Percentiles rank a stretch among this genome's conserved stretches.
Conservation (phyloP, 1,284 basidiomycete genomes). For the Chalciporus piperatoides region DNA sequence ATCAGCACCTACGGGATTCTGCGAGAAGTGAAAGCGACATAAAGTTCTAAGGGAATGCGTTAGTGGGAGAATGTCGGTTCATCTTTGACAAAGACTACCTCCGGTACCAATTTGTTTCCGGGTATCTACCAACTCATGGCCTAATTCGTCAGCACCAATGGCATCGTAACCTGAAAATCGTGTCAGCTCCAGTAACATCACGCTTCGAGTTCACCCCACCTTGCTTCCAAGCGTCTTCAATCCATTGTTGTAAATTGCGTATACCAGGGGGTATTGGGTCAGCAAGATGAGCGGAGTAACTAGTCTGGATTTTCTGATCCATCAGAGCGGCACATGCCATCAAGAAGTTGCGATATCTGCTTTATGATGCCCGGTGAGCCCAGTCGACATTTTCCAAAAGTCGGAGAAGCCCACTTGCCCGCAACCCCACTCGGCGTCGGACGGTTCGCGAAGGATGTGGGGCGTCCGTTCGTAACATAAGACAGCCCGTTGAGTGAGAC, state of each 20-base stretch:
- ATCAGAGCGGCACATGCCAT: constrained; percentile 77
- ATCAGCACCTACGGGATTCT: constrained; percentile 68
- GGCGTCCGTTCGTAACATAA: constrained; percentile 62
- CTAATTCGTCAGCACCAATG: constrained; percentile 61
- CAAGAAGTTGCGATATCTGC: constrained; percentile 84
- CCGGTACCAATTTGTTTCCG: constrained; percentile 78
- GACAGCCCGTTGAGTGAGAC: constrained; percentile 54
- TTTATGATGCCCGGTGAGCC: not conserved
- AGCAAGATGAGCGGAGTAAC: constrained; percentile 59
- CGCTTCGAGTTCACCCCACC: constrained; percentile 38
- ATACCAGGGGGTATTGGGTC: constrained; percentile 61
- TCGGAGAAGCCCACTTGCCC: constrained; percentile 44
- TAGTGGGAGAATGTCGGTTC: not conserved
- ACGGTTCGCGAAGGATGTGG: constrained; percentile 55
- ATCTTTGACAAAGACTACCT: constrained; percentile 41
- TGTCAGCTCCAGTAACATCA: not conserved
- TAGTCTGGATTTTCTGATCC: constrained; percentile 54
- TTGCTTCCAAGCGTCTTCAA: constrained; percentile 75
- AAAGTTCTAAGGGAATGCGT: constrained; percentile 25
- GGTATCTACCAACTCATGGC: constrained; percentile 55
- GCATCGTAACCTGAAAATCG: constrained; percentile 61
- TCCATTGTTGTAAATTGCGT: constrained; percentile 68
- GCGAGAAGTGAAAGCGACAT: constrained; percentile 65
- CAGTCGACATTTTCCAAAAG: not conserved
- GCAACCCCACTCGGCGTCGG: constrained; percentile 71